phyloP scores from a whole-genome alignment of 2,329 filamentous ascomycete species.

The Arthroderma sp. region DNA sequence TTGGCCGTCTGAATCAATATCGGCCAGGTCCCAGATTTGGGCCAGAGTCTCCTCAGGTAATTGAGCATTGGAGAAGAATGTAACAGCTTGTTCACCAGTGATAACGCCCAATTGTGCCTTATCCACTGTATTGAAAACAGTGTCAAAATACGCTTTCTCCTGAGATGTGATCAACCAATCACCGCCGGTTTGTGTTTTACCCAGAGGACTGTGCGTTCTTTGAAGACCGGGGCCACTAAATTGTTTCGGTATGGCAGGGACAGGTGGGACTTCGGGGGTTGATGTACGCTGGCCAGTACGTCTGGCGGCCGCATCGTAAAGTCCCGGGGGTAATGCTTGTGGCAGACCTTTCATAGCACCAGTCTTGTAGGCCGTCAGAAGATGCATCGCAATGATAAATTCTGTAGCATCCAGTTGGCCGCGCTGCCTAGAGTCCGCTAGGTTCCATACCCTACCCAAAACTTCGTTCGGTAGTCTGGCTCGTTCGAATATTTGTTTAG shows the following conservation, averaged over 20 bases:
- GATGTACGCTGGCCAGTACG: constrained; percentile 40
- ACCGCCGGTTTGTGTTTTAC: constrained; percentile 40
- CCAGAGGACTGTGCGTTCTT: constrained; percentile 48
- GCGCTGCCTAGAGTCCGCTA: constrained; percentile 86
- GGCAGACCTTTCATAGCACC: constrained; percentile 69
- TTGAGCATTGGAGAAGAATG: constrained; percentile 85
- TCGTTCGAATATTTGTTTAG: constrained; percentile 90
- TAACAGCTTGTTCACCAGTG: constrained; percentile 85
- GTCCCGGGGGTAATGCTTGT: constrained; percentile 61
- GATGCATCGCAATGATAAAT: constrained; percentile 96
- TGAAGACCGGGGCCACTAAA: constrained; percentile 53
- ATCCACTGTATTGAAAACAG: constrained; percentile 72
- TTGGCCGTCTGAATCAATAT: constrained; percentile 80
- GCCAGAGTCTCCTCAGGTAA: constrained; percentile 79
- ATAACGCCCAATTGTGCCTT: constrained; percentile 69
- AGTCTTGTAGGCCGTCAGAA: constrained; percentile 81
- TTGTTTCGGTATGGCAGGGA: constrained; percentile 66
- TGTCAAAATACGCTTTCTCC: constrained; percentile 81
- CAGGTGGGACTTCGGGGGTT: constrained; percentile 37
- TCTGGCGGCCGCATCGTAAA: constrained; percentile 82
- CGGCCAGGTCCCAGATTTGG: constrained; percentile 92
- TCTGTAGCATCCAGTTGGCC: constrained; percentile 77
- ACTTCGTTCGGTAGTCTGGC: constrained; percentile 80
- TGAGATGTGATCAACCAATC: constrained; percentile 74
- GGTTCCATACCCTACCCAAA: constrained; percentile 88